A percentile compares a stretch with the other conserved stretches of the same genome.
Conservation (phyloP, 106 monocot genomes). For the Allium cepa region DNA sequence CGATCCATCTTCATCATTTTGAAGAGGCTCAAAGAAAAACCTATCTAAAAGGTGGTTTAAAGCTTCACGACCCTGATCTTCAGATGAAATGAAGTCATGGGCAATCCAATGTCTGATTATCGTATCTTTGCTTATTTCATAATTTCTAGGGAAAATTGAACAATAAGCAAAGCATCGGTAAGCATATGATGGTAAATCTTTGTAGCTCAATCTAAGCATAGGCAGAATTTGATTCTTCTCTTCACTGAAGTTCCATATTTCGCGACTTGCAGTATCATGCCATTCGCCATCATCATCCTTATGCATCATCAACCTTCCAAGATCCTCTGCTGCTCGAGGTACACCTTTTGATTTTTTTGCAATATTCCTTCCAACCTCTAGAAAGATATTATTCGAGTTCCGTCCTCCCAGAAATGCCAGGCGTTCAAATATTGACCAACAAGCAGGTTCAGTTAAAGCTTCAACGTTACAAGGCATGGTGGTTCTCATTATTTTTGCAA, state of each 20-base stretch:
- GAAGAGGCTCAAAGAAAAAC: slow-evolving; percentile 4
- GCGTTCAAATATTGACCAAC: background rate
- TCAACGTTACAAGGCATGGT: background rate
- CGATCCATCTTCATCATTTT: background rate
- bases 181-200: slow-evolving; percentile 4
- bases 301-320: no score
- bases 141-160: slow-evolving; percentile 6
- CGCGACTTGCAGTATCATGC: background rate
- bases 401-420: background rate
- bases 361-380: no score
- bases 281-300: no score
- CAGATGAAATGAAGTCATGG: slow-evolving; percentile 1
- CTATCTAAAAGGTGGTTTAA: background rate
- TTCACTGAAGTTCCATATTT: background rate
- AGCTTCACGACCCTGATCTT: background rate
- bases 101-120: slow-evolving; percentile 15
- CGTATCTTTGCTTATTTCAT: slow-evolving; percentile 7
- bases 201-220: slow-evolving; percentile 3
- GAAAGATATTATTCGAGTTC: no score
- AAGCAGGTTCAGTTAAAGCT: background rate
- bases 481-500: background rate
- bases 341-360: no score
- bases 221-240: slow-evolving; percentile 1
- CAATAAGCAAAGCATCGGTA: slow-evolving; percentile 13
- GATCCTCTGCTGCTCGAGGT: no score